Conservation (phyloP, 1,284 basidiomycete species). For the Testicularia cyperi region DNA sequence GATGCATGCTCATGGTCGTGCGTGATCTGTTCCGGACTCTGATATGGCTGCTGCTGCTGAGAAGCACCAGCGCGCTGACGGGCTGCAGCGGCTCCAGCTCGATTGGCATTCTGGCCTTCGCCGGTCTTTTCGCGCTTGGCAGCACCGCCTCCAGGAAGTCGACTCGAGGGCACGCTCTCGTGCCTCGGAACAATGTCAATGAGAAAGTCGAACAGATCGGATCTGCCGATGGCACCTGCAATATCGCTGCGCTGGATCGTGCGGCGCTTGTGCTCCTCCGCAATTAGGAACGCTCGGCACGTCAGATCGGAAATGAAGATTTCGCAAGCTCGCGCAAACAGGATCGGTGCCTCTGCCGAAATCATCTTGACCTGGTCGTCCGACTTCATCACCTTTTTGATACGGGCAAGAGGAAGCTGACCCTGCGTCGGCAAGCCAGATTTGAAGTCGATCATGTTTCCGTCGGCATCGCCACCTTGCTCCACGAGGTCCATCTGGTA, state of each 20-base stretch:
- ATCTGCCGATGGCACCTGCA: conserved; percentile 51
- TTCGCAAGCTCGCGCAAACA: conserved; percentile 59
- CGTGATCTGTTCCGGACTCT: not conserved
- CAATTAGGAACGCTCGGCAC: conserved; percentile 56
- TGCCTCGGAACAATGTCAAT: conserved; percentile 58
- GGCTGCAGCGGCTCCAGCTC: conserved; percentile 8
- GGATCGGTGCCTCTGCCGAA: conserved; percentile 58
- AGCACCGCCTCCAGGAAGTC: conserved; percentile 31
- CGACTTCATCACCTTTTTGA: conserved; percentile 60
- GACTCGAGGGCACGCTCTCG: conserved; percentile 42
- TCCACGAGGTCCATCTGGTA: conserved; percentile 55
- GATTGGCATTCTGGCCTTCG: conserved; percentile 18
- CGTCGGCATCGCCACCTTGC: conserved; percentile 47
- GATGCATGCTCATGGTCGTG: no score
- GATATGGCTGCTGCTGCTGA: not conserved
- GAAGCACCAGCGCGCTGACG: not conserved
- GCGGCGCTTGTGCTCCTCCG: conserved; percentile 55
- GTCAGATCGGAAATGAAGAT: conserved; percentile 60
- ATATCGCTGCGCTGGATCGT: conserved; percentile 58
- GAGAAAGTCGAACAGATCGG: conserved; percentile 59
- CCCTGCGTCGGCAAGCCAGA: conserved; percentile 43
- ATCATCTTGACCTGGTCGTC: conserved; percentile 60
- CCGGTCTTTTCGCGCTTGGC: conserved; percentile 38
- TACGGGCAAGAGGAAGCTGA: conserved; percentile 57
- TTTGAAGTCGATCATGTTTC: conserved; percentile 50